Conservation (phyloP, 208 protist species). For the Leishmania lainsoni region DNA sequence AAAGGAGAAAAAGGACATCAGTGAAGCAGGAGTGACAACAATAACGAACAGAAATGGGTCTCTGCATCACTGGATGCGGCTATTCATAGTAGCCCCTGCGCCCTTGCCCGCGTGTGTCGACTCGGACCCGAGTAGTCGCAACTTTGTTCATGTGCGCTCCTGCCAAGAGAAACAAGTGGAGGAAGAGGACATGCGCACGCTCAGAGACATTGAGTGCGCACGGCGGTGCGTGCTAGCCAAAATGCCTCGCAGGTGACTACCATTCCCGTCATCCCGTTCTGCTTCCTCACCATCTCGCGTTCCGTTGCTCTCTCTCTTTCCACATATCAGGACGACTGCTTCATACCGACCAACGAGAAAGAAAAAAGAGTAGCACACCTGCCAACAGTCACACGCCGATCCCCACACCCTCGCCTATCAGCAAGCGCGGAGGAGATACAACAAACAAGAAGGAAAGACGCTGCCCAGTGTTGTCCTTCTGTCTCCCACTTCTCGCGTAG, state of each 20-base stretch:
- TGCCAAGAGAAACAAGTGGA: not conserved
- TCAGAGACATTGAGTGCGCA: not conserved
- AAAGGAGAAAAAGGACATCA: not conserved
- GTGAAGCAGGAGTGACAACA: not conserved
- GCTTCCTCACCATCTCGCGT: not conserved
- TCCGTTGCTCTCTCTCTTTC: not conserved
- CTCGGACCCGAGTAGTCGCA: not conserved
- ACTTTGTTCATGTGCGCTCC: not conserved
- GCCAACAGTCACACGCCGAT: not conserved
- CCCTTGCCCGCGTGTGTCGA: not conserved
- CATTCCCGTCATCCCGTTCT: not conserved
- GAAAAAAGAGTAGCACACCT: not conserved
- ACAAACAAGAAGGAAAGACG: slow-evolving; percentile 2
- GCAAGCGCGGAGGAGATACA: slow-evolving; percentile 3
- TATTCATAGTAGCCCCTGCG: not conserved
- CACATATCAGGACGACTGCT: not conserved
- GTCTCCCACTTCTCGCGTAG: not conserved
- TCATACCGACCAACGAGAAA: not conserved
- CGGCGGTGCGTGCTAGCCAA: not conserved
- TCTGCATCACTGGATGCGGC: not conserved
- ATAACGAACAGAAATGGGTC: not conserved
- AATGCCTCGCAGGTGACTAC: not conserved
- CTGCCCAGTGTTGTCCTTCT: not conserved
- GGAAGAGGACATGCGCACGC: not conserved
- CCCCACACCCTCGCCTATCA: not conserved